Conservation (phyloP, 2,329 filamentous ascomycete genomes). For the Fusarium fujikuroi region DNA sequence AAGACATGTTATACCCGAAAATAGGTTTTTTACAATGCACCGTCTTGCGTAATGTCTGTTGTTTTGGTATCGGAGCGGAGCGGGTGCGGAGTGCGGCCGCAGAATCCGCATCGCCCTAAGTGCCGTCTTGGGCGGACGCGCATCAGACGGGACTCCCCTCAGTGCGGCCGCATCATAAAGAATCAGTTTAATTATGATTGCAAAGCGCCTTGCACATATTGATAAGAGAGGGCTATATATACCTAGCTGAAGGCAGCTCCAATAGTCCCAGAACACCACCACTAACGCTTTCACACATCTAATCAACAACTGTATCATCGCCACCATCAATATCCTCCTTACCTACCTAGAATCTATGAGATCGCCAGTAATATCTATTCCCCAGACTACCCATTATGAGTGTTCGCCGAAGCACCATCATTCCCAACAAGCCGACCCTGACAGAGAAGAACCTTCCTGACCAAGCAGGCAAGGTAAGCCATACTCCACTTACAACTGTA, state of each 20-base stretch:
- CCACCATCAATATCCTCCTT: too few species aligned
- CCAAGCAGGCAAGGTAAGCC: conserved; percentile 46
- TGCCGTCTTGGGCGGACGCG: neutral
- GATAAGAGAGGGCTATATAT: neutral
- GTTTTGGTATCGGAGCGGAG: too few species aligned
- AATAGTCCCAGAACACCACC: neutral
- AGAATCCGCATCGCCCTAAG: neutral
- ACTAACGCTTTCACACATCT: neutral
- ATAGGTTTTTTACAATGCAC: too few species aligned
- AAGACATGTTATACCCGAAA: too few species aligned
- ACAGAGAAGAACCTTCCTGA: neutral
- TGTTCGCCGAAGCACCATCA: neutral
- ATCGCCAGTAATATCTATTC: too few species aligned
- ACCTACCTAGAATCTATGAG: too few species aligned
- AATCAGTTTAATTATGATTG: fast-evolving
- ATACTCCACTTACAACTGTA: fast-evolving
- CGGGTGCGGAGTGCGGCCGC: neutral
- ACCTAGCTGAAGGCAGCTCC: neutral
- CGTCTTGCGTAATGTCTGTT: too few species aligned
- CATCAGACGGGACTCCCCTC: too few species aligned
- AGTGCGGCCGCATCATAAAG: neutral
- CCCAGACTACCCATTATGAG: neutral
- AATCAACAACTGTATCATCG: too few species aligned
- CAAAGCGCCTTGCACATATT: fast-evolving
- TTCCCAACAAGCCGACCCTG: neutral